phyloP scores from a whole-genome alignment of 1,284 basidiomycete genomes.

The Termitomyces sp. region DNA sequence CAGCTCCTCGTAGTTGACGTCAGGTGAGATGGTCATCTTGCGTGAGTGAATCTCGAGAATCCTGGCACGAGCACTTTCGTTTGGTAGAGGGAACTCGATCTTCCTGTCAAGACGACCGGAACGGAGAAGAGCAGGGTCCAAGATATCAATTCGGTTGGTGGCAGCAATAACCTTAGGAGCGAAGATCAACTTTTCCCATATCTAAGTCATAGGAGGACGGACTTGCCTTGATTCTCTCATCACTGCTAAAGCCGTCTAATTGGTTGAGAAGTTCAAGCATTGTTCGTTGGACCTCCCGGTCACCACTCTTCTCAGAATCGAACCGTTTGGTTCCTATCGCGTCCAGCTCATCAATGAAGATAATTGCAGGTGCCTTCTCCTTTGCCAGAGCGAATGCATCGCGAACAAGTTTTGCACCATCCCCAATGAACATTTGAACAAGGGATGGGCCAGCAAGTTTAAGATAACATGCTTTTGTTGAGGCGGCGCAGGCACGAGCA shows the following conservation, averaged over 20 bases:
- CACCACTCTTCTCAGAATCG: slow-evolving; percentile 97
- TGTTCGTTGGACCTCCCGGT: slow-evolving; percentile 98
- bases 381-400: slow-evolving; percentile 98
- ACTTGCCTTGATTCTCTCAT: slow-evolving; percentile 91
- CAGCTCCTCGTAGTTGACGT: slow-evolving; percentile 89
- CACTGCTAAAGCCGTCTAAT: slow-evolving; percentile 94
- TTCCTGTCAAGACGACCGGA: slow-evolving; percentile 95
- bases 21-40: slow-evolving; percentile 85
- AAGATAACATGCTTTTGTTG: slow-evolving; percentile 97
- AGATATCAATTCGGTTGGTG: slow-evolving; percentile 98
- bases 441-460: slow-evolving; percentile 97
- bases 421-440: slow-evolving; percentile 99
- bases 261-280: slow-evolving; percentile 99
- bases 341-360: slow-evolving; percentile 98
- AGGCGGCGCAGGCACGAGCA: slow-evolving; percentile 95
- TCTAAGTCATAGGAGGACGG: slow-evolving; percentile 16
- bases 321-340: slow-evolving; percentile 97
- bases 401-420: slow-evolving; percentile 96
- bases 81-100: slow-evolving; percentile 94
- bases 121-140: slow-evolving; percentile 96
- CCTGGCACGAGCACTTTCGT: slow-evolving; percentile 92
- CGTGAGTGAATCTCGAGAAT: slow-evolving; percentile 95
- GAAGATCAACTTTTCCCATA: slow-evolving; percentile 9
- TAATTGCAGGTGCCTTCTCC: slow-evolving; percentile 97
- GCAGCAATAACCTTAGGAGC: slow-evolving; percentile 89